phyloP scores from a whole-genome alignment of 2,329 filamentous ascomycete genomes.

The Tolypocladium ovalisporum region DNA sequence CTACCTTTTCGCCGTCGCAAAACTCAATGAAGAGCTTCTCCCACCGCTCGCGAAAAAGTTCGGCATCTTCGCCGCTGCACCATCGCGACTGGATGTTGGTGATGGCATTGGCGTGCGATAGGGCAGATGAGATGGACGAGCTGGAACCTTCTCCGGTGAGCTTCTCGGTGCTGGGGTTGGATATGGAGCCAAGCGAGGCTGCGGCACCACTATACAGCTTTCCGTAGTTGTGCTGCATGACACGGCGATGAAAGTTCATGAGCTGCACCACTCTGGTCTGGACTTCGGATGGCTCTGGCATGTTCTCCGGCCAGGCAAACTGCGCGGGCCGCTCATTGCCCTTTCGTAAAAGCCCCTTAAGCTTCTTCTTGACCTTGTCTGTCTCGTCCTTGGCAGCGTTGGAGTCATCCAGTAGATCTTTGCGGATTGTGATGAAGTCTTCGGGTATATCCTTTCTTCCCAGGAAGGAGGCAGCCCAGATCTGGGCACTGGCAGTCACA shows the following conservation, averaged over 20 bases:
- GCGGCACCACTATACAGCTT: slow-evolving; percentile 62
- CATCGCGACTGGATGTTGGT: slow-evolving; percentile 76
- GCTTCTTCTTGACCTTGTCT: slow-evolving; percentile 99
- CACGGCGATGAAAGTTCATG: slow-evolving; percentile 92
- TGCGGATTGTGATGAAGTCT: slow-evolving; percentile 82
- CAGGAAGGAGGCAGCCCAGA: slow-evolving; percentile 84
- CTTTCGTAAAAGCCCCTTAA: slow-evolving; percentile 83
- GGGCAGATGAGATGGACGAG: slow-evolving; percentile 33
- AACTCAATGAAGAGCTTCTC: slow-evolving; percentile 97
- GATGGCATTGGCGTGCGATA: slow-evolving; percentile 51
- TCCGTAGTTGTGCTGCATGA: slow-evolving; percentile 90
- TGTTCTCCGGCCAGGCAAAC: slow-evolving; percentile 95
- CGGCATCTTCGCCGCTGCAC: slow-evolving; percentile 93
- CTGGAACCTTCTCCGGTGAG: slow-evolving; percentile 28
- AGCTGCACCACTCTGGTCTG: slow-evolving; percentile 85
- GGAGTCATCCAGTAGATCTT: slow-evolving; percentile 91
- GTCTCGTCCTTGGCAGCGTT: slow-evolving; percentile 98
- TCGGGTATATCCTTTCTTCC: slow-evolving; percentile 75
- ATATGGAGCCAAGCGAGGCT: slow-evolving; percentile 48
- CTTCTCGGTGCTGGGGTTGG: slow-evolving; percentile 38
- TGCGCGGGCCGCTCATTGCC: slow-evolving; percentile 90
- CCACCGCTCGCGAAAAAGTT: slow-evolving; percentile 93
- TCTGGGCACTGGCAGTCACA: slow-evolving; percentile 92
- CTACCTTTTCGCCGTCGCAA: slow-evolving; percentile 92
- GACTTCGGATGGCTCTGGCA: slow-evolving; percentile 88